Percentiles rank a stretch among this genome's conserved stretches.
Conservation (phyloP, 495 filamentous ascomycete genomes). For the Bryoglossum gracile region DNA sequence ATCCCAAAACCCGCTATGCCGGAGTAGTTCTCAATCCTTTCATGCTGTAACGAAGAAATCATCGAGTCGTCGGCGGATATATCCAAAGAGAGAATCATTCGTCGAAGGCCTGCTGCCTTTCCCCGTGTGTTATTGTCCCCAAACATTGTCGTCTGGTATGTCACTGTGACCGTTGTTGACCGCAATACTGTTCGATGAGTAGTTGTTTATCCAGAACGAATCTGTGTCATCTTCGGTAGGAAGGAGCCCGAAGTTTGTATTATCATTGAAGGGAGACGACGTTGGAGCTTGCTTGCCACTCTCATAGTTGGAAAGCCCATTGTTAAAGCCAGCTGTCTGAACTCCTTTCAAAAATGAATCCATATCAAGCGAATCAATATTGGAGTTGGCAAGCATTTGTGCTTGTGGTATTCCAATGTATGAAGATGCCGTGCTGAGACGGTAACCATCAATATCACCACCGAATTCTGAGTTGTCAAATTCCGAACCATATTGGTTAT, state of each 20-base stretch:
- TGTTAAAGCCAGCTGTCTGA: constrained; percentile 8
- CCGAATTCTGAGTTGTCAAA: constrained; percentile 24
- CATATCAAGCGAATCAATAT: constrained; percentile 45
- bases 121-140: constrained; percentile 27
- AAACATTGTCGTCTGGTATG: constrained; percentile 18
- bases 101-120: constrained; percentile 27
- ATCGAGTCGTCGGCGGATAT: constrained; percentile 24
- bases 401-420: constrained; percentile 45
- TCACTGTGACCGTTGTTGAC: constrained; percentile 12
- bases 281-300: constrained; percentile 12
- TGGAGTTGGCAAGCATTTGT: constrained; percentile 42
- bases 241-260: constrained; percentile 15
- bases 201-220: constrained; percentile 24
- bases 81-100: constrained; percentile 19
- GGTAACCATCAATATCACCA: constrained; percentile 29
- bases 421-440: constrained; percentile 47
- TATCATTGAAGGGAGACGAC: constrained; percentile 9
- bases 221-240: constrained; percentile 22
- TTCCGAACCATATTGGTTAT: constrained; percentile 24
- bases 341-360: constrained; percentile 38
- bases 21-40: neutral
- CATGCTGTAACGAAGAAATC: constrained; percentile 16
- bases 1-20: neutral
- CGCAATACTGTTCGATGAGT: constrained; percentile 12
- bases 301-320: constrained; percentile 11